Base-by-base conservation (phyloP, 2,329 filamentous ascomycete species). In the Mariannaea sp. region DNA sequence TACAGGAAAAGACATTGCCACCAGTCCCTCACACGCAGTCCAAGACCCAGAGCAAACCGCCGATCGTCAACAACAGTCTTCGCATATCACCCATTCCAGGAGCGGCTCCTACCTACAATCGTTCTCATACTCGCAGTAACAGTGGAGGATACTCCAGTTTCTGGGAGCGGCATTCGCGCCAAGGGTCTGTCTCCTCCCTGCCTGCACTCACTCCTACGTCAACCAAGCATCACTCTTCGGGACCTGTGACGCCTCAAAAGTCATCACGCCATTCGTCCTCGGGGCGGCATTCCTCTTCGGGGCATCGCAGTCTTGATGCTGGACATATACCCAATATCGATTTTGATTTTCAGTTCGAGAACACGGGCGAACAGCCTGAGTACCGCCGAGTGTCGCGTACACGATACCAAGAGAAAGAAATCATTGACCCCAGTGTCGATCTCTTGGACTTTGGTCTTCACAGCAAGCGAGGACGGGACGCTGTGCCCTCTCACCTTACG, bases 1-100 rank as follows among this genome's bases (percentile, higher is more conserved):
- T 61, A 16, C 67, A 70, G 2, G 69, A 69, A 2, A 62, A 66
- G 7, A 48, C 8, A 13, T 26, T 38, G 14, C 44, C 39, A 10
- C 44, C 44, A 9, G 24, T 44, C n/a, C 39, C 44, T 7, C 36
- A 32, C 3, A 49, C 44, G 12, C 44, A 44, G 12, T 30, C 50
- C 24, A 39, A 30, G n/a, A 44, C 44, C 7, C 38, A 44, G 8
- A 30, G 43, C 24, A 39, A 30, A 12, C 44, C 38, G n/a, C 45
- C 38, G 9, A 43, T 44, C 39, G 38, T 41, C 20, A 27, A 32
- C 44, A 39, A 39, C 16, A 39, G 17, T 4, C 9, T 32, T n/a
- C 9, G 35, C 7, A 38, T 29, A 41, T 48, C 50, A n/a, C 26
- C 44, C 14, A 46, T 33, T 14, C 44, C 40, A 7, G 22, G 30